Evolutionary conservation across 2,329 filamentous ascomycete species (phyloP).

Genomic region (Aphanoascus verrucosus): DNA sequence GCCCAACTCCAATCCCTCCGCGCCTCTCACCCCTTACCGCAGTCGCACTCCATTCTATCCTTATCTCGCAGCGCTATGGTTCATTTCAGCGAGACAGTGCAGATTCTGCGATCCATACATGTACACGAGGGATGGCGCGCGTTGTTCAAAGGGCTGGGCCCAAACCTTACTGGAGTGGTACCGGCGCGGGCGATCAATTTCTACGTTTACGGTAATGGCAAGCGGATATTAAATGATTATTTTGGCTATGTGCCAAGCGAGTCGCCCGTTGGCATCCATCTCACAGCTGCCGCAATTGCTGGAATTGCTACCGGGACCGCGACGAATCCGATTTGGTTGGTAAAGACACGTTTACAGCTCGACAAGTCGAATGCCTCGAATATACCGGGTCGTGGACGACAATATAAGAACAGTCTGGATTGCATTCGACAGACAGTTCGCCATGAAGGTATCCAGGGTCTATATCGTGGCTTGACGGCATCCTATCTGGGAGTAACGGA

Average conservation of each 20-base stretch:
- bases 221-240: constrained; percentile 64
- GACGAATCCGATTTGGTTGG: constrained; percentile 92
- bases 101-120: constrained; percentile 73
- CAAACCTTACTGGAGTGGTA: constrained; percentile 80
- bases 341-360: constrained; percentile 86
- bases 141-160: constrained; percentile 85
- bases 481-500: constrained; percentile 87
- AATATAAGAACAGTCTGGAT: constrained; percentile 80
- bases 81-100: constrained; percentile 74
- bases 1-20: constrained; percentile 48
- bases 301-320: constrained; percentile 80
- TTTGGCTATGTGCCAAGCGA: constrained; percentile 34
- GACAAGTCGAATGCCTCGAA: constrained; percentile 68
- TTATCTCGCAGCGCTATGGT: constrained; percentile 56
- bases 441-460: constrained; percentile 65
- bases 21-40: constrained; percentile 20
- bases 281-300: constrained; percentile 63
- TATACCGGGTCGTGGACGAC: constrained; percentile 50
- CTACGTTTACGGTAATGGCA: constrained; percentile 85
- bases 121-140: constrained; percentile 72
- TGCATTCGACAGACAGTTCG: constrained; percentile 73
- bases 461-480: constrained; percentile 85
- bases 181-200: constrained; percentile 89
- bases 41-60: constrained; percentile 43
- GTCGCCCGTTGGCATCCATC: constrained; percentile 62